phyloP scores from a whole-genome alignment of 805 yeast species.

The Myxozyma neglecta region DNA sequence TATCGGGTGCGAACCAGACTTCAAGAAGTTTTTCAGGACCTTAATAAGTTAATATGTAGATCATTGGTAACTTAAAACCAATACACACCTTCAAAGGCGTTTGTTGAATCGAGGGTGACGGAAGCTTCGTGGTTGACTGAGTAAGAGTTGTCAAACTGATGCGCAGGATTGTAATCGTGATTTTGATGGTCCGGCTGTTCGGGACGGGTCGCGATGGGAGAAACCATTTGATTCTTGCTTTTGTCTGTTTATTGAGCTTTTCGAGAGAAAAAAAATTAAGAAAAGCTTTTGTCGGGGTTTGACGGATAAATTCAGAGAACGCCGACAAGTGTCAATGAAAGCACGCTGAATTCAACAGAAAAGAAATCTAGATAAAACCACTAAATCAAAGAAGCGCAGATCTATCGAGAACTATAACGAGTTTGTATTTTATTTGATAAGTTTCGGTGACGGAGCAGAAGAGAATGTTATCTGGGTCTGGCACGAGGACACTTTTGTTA shows the following conservation, averaged over 20 bases:
- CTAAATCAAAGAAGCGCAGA: no score
- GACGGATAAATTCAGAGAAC: not conserved
- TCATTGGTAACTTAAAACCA: not conserved
- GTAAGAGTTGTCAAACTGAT: slow-evolving; percentile 21
- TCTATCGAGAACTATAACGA: no score
- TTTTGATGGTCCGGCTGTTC: not conserved
- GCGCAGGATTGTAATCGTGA: slow-evolving; percentile 10
- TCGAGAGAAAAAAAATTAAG: not conserved
- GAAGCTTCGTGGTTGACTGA: slow-evolving; percentile 79
- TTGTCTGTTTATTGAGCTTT: not conserved
- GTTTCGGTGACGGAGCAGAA: not conserved
- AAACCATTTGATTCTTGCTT: slow-evolving; percentile 9
- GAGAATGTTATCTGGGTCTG: no score
- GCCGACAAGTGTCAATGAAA: not conserved
- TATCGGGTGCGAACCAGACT: slow-evolving; percentile 74
- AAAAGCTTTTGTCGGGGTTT: not conserved
- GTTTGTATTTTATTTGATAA: no score
- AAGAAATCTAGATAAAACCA: no score
- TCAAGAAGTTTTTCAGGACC: slow-evolving; percentile 92
- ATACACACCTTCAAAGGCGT: slow-evolving; percentile 73
- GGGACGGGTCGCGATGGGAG: slow-evolving; percentile 7
- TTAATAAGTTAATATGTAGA: slow-evolving; percentile 9
- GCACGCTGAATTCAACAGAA: not conserved
- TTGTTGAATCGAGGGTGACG: slow-evolving; percentile 77
- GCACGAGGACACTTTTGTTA: no score